phyloP scores from a whole-genome alignment of 2,329 filamentous ascomycete species.

The Fusarium vanettenii region DNA sequence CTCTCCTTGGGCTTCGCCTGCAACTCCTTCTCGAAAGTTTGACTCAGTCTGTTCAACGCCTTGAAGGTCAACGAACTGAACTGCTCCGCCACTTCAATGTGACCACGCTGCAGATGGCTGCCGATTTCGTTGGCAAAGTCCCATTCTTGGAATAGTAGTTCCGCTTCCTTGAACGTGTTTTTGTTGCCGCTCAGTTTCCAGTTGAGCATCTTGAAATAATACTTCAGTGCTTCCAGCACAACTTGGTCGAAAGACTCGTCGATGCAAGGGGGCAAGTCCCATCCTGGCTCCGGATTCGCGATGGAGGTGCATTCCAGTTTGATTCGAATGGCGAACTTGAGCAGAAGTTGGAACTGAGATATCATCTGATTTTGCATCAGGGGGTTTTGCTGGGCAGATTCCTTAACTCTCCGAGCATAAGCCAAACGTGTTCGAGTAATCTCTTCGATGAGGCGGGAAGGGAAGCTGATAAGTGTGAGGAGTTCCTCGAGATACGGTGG shows the following conservation, averaged over 20 bases:
- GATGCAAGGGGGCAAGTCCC: constrained; percentile 95
- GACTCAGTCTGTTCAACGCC: constrained; percentile 86
- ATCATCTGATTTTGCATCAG: constrained; percentile 99
- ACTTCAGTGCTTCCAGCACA: constrained; percentile 91
- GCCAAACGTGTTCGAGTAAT: constrained; percentile 92
- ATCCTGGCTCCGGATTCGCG: constrained; percentile 87
- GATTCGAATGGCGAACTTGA: constrained; percentile 91
- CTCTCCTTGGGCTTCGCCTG: constrained; percentile 87
- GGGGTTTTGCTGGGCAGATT: constrained; percentile 89
- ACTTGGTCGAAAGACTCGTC: constrained; percentile 96
- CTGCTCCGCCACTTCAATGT: constrained; percentile 97
- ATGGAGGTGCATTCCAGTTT: constrained; percentile 89
- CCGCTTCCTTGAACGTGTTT: constrained; percentile 98
- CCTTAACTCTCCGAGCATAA: constrained; percentile 95
- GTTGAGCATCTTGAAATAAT: constrained; percentile 98
- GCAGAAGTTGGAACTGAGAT: constrained; percentile 90
- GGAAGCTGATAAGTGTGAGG: constrained; percentile 96
- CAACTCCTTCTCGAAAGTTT: constrained; percentile 92
- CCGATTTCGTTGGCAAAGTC: constrained; percentile 96
- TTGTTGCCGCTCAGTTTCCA: constrained; percentile 98
- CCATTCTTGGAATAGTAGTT: constrained; percentile 98
- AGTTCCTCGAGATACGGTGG: constrained; percentile 97
- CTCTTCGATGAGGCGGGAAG: constrained; percentile 93
- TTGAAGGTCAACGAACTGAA: constrained; percentile 96
- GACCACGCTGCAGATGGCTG: constrained; percentile 88